Base-by-base conservation (phyloP, 495 filamentous ascomycete genomes). In the Podospora tetraspora region DNA sequence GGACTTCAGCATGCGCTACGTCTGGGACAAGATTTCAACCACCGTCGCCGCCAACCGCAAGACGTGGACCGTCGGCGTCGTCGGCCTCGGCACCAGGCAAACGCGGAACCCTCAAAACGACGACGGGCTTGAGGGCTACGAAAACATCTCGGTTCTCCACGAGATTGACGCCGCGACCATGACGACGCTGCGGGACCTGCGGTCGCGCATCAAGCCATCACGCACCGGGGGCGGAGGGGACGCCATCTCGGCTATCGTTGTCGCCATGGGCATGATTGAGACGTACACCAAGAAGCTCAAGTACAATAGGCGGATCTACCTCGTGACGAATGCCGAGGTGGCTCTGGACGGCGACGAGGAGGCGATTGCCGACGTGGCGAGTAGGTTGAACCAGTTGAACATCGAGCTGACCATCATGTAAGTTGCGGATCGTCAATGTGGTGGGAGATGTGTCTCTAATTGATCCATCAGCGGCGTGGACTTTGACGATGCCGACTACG, bases 21-120 rank as follows among this genome's bases (percentile, higher is more conserved):
- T 99, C 61, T 99, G 95, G 95, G 95, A 97, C 78, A 93, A 89
- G 72, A 96, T 98, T 72, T 92, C 92, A 1, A 88, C 85, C 23
- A 96, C 92, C 11, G 88, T 99, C 67, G 84, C 89, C 16, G 92
- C 90, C 25, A 90, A 88, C 30, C 88, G 94, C 61, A 97, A 96
- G 77, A 96, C 91, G 7, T 88, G 89, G 68, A 87, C 83, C 7
- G 74, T 94, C 24, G 93, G 92, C 10, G 91, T 97, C 12, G 76
- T 99, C 66, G 95, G 91, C 11, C 80, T 97, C 23, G 85, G 91
- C 29, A 94, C 94, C 62, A 88, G 96, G 78, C 89, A 84, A 22
- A 94, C 94, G 0, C 71, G 84, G 43, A 92, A 97, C 71, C 84
- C 87, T 1, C 83, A 92, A 34, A 77, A 82, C 27, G 66, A 73